These are phyloP conservation scores for Colletotrichum lentis DNA, from an alignment of 2,329 filamentous ascomycete species.

Conservation along the genomic window DNA sequence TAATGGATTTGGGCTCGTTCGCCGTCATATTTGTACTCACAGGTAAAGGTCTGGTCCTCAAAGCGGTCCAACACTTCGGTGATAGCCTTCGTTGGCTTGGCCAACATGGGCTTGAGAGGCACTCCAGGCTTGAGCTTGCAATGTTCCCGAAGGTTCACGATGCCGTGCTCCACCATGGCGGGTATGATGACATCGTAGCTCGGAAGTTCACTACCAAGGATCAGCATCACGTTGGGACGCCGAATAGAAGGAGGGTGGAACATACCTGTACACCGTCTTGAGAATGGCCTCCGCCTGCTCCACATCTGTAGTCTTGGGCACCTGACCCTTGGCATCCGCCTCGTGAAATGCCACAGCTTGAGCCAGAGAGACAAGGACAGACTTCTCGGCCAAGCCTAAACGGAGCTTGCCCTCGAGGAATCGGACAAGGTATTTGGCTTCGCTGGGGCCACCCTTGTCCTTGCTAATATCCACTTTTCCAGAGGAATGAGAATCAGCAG, in stretches of 20 bases:
- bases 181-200: conserved; percentile 96
- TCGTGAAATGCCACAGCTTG: conserved; percentile 90
- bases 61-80: conserved; percentile 97
- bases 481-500: conserved; percentile 77
- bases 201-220: conserved; percentile 77
- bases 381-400: conserved; percentile 90
- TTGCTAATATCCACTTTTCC: conserved; percentile 89
- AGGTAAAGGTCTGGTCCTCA: conserved; percentile 93
- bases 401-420: conserved; percentile 95
- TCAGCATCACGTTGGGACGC: conserved; percentile 45
- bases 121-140: conserved; percentile 95
- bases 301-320: conserved; percentile 77
- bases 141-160: conserved; percentile 80
- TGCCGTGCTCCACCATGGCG: conserved; percentile 84
- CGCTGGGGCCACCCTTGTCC: conserved; percentile 91
- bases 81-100: conserved; percentile 97
- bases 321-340: conserved; percentile 71
- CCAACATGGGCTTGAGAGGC: conserved; percentile 97
- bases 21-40: conserved; percentile 99
- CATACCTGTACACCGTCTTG: conserved; percentile 87
- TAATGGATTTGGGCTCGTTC: conserved; percentile 99
- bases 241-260: conserved; percentile 14
- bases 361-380: conserved; percentile 86
- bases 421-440: conserved; percentile 92
- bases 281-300: conserved; percentile 84